Evolutionary conservation across 148 eudicot species (phyloP), one percentile per base, ranked within the genome.

Genomic region (Agrostemma githago): DNA sequence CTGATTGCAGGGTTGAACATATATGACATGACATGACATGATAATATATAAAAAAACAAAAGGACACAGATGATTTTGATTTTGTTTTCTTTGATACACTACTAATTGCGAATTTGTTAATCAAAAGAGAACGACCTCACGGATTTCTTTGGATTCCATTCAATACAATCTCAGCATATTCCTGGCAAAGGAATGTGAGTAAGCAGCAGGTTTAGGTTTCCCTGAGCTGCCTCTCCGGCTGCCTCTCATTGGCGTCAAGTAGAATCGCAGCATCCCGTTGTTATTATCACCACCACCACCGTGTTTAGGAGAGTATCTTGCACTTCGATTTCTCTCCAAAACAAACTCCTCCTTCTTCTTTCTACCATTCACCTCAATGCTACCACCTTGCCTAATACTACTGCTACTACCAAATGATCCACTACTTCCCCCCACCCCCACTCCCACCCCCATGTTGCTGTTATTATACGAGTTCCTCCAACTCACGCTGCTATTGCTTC

Each of bases 401-500:
- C 85, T 76, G 77, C 84, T 87, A 38, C 85, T 90, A 20, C 86
- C 95, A 78, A 86, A 79, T 41, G 86, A 79, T 53, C 83, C 83
- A 12, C 82, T 11, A 46, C 34, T 26, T 26, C 34, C 34, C 34
- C 34, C n/a, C n/a, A n/a, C 6, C 6, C 51, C 51, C 51, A 4
- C 1, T 12, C 53, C 53, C 53, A 12, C 53, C 11, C 53, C 82
- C 6, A 83, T 59, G 68, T 63, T 26, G 34, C 1, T 26, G 34
- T 26, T 26, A 26, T 26, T 71, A 74, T 75, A 83, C 2, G 89
- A 85, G 79, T 86, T 87, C 76, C 95, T 88, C 89, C 90, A 89
- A 74, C 97, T 91, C 70, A 91, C 97, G 68, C 98, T 94, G 71
- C 98, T 94, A 69, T 88, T 91, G 68, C 98, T 91, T 5, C 96